Evolutionary conservation across 306 rosid genomes (phyloP), one percentile per base, ranked within the genome.

Genomic region (Corylus avellana): DNA sequence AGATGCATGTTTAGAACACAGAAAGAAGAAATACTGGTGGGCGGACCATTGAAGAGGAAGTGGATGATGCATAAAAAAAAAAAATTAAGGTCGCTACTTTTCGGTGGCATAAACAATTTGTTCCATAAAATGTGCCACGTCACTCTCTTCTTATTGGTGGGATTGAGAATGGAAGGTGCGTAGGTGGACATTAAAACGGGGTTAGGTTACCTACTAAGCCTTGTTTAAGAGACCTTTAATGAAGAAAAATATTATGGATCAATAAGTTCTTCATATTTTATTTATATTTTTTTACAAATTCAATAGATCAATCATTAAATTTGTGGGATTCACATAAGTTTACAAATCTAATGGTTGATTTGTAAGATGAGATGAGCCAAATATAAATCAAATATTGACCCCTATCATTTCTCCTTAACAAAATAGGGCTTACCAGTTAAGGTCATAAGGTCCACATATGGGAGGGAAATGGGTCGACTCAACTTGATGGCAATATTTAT

Each of bases 111-210:
- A 7, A 11, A 7, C 47, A 70, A 55, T 46, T 66, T 54, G 37
- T 5, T 42, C 50, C 12, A 53, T 59, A 64, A 18, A 11, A 12
- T 62, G 25, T 42, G 74, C 46, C 55, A 72, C 29, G 57, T 73
- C 71, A 63, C 49, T 35, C 54, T 25, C 20, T 42, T 32, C 13
- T 61, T 47, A 35, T 49, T 50, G 35, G 44, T 39, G 51, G 25
- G 29, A 14, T 17, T 3, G 25, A 59, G 61, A 79, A 73, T 79
- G 82, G 74, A 39, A 2, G 63, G 16, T 51, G 56, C 63, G 16
- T 73, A 74, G 83, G 42, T 55, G 79, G 78, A 80, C 83, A 80
- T 73, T 51, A 73, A 29, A 29, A 17, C 4, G 68, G 67, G 39
- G 44, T 61, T 27, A 61, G 27, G 39, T 29, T 32, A 5, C 18